A percentile compares a stretch with the other conserved stretches of the same genome.
Conservation (phyloP, 768 basidiomycete genomes). For the Leccinum broughii region DNA sequence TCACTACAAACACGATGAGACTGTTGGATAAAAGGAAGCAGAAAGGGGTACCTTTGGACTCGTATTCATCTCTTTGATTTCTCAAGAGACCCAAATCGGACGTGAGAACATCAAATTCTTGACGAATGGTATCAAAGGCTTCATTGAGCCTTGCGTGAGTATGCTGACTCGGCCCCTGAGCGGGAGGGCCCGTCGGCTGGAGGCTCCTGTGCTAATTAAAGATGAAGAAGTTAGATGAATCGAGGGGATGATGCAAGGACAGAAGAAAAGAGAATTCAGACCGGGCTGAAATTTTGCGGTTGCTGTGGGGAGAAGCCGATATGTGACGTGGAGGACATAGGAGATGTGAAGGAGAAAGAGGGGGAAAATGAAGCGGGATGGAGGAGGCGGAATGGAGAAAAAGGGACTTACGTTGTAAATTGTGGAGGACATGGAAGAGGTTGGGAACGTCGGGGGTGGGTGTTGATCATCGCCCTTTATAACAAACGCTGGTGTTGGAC, state of each 20-base stretch:
- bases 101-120: conserved; percentile 79
- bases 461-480: conserved; percentile 43
- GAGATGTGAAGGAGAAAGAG: neutral
- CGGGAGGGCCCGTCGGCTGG: conserved; percentile 50
- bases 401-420: conserved; percentile 38
- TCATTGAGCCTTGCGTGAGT: conserved; percentile 61
- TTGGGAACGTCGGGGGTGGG: conserved; percentile 39
- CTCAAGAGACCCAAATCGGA: conserved; percentile 68
- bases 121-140: conserved; percentile 75
- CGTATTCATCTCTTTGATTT: conserved; percentile 85
- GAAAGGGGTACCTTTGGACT: conserved; percentile 65
- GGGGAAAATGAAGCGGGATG: neutral
- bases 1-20: conserved; percentile 46
- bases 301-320: conserved; percentile 3
- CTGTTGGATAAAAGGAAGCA: conserved; percentile 1
- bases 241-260: neutral
- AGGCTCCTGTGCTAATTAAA: conserved; percentile 49
- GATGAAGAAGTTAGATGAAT: conserved; percentile 18
- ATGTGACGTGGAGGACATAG: neutral
- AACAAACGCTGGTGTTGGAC: conserved; percentile 36
- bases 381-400: neutral
- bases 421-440: conserved; percentile 38
- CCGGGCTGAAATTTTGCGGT: conserved; percentile 28
- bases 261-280: conserved; percentile 5
- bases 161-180: conserved; percentile 43